Evolutionary conservation across 352 stramenopile species (phyloP).

Genomic region (Phytophthora hybrid): DNA sequence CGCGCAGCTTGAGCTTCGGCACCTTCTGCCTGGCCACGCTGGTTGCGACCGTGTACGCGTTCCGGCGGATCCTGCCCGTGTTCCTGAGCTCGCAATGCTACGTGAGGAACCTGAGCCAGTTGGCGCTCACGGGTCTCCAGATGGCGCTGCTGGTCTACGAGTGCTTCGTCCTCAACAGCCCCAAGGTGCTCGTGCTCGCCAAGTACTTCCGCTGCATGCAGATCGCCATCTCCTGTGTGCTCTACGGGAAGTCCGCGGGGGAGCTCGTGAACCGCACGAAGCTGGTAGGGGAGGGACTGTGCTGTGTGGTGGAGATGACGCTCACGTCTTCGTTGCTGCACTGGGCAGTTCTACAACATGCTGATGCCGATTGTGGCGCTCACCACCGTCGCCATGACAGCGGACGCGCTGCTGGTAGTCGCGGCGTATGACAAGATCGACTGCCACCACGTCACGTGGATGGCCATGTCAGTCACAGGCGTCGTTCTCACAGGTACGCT

Average conservation of each 20-base stretch:
- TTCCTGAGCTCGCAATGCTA: constrained; percentile 70
- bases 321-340: not conserved
- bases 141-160: constrained; percentile 75
- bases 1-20: constrained; percentile 71
- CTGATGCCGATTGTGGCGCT: constrained; percentile 58
- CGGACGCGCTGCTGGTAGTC: constrained; percentile 60
- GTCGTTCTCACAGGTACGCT: constrained; percentile 64
- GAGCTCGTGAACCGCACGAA: constrained; percentile 60
- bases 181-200: constrained; percentile 67
- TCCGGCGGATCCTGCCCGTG: constrained; percentile 62
- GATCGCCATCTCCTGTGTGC: constrained; percentile 69
- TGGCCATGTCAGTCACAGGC: constrained; percentile 68
- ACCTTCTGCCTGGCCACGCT: constrained; percentile 64
- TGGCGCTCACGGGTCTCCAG: constrained; percentile 62
- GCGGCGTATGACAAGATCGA: constrained; percentile 59
- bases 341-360: constrained; percentile 55
- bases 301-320: too few relatives aligned
- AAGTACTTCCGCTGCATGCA: constrained; percentile 82
- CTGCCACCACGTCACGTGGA: constrained; percentile 75
- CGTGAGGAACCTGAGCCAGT: constrained; percentile 66
- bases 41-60: constrained; percentile 48
- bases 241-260: constrained; percentile 75
- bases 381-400: constrained; percentile 65
- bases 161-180: constrained; percentile 66
- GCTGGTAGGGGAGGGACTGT: constrained; percentile 24